Evolutionary conservation across 306 rosid species (phyloP), one percentile per base, ranked within the genome.

Genomic region (Urtica urens): DNA sequence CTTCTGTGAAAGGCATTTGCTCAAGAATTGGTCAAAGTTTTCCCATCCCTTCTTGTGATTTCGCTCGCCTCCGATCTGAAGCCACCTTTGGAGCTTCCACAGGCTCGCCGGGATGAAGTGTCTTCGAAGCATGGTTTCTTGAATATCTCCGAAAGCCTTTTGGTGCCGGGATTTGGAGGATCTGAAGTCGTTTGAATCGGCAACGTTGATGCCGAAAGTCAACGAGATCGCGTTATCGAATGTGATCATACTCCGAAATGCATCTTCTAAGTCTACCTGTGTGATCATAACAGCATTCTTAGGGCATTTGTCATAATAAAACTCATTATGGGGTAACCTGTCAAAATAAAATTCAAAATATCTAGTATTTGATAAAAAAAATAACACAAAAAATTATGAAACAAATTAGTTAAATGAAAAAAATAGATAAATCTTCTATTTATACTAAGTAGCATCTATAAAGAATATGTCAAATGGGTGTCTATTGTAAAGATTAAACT

Each of bases 11-110:
- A 77, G 45, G 22, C 63, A 37, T 20, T 46, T 12, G 18, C 47
- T 15, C 21, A 81, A 19, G 46, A 70, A 74, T 3, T 55, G 17
- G 20, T 81, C 85, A 29, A 74, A 46, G 23, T 16, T 25, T 20
- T 60, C 26, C 39, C 64, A 38, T 21, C 77, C 79, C 30, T 56
- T 10, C 2, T 14, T 42, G 30, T 64, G 16, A 10, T 29, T 71
- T 55, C 44, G 64, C 51, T 72, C 76, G 5, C 11, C 70, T 81
- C 57, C 81, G 12, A 77, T 14, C 23, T 57, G 73, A 48, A 81
- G 64, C 46, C 60, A 62, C 19, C 38, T 46, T 3, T 59, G 75
- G 0, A 77, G 20, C 51, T 65, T 72, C 90, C 90, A 73, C 4
- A 34, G 3, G 25, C 10, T 17, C 29, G 46, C 31, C 2, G 72